Conservation (phyloP, 257 asterid species). For the Handroanthus guayacan region DNA sequence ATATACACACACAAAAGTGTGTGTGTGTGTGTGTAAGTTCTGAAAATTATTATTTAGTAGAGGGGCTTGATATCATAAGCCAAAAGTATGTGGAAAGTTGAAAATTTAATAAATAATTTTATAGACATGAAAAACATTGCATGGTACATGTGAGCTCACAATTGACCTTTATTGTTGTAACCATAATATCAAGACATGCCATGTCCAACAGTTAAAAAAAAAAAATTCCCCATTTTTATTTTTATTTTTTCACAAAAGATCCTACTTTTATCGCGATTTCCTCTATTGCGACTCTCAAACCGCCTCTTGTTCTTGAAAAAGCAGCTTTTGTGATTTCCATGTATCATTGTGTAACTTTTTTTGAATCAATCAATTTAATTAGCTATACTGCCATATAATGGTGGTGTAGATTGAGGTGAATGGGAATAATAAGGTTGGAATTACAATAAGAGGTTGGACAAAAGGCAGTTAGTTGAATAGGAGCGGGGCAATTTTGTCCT, state of each 20-base stretch:
- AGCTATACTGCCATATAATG: not conserved
- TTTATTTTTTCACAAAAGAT: not conserved
- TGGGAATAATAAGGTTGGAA: no score
- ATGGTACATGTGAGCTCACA: conserved; percentile 25
- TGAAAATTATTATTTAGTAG: not conserved
- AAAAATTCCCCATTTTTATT: not conserved
- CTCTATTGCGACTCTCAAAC: not conserved
- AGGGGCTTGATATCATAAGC: not conserved
- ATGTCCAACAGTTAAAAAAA: conserved; percentile 25
- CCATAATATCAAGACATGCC: conserved; percentile 30
- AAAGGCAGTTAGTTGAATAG: no score
- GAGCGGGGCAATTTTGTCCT: no score
- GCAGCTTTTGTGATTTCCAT: not conserved
- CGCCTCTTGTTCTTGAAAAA: not conserved
- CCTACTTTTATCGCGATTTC: conserved; percentile 12
- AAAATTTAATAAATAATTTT: not conserved
- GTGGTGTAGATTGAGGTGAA: not conserved
- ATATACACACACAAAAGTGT: no score
- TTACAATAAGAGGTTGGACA: no score
- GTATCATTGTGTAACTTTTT: not conserved
- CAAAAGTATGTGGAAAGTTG: not conserved
- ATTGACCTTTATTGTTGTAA: conserved; percentile 22
- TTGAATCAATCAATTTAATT: not conserved
- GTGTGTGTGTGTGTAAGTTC: not conserved
- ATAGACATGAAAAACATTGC: conserved; percentile 14